phyloP scores from a whole-genome alignment of 768 basidiomycete species.

The Obba rivulosa region DNA sequence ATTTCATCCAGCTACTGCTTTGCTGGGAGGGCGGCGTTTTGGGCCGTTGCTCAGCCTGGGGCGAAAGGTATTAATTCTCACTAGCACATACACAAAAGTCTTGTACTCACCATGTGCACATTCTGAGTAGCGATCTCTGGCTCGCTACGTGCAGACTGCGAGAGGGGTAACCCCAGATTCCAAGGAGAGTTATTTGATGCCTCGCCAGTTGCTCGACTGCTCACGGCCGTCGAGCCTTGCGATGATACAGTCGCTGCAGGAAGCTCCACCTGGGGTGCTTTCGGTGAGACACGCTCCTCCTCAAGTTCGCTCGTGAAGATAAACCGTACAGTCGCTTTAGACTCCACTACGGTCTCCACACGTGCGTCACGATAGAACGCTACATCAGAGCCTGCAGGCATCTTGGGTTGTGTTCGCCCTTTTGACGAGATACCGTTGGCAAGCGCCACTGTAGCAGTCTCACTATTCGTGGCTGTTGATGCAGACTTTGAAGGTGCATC shows the following conservation, averaged over 20 bases:
- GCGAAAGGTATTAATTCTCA: not conserved
- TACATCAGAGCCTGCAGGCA: conserved; percentile 67
- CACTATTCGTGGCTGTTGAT: not conserved
- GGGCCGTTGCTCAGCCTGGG: conserved; percentile 12
- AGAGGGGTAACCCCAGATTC: not conserved
- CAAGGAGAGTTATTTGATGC: not conserved
- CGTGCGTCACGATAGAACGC: conserved; percentile 68
- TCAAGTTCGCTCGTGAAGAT: conserved; percentile 79
- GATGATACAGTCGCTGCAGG: not conserved
- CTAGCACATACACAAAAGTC: too few relatives aligned
- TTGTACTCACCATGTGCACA: not conserved
- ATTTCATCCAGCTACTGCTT: conserved; percentile 50
- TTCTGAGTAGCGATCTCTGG: too few relatives aligned
- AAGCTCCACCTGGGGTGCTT: not conserved
- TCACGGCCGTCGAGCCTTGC: too few relatives aligned
- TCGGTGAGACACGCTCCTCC: conserved; percentile 3
- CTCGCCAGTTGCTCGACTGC: too few relatives aligned
- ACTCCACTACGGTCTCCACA: conserved; percentile 44
- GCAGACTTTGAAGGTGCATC: conserved; percentile 32
- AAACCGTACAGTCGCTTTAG: conserved; percentile 58
- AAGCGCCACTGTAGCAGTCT: conserved; percentile 1
- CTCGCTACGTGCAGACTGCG: too few relatives aligned
- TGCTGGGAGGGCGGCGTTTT: conserved; percentile 35
- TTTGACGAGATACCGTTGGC: conserved; percentile 34
- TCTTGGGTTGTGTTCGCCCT: conserved; percentile 56